Conservation (phyloP, 768 basidiomycete species). For the Coprinopsis strossmayeri region DNA sequence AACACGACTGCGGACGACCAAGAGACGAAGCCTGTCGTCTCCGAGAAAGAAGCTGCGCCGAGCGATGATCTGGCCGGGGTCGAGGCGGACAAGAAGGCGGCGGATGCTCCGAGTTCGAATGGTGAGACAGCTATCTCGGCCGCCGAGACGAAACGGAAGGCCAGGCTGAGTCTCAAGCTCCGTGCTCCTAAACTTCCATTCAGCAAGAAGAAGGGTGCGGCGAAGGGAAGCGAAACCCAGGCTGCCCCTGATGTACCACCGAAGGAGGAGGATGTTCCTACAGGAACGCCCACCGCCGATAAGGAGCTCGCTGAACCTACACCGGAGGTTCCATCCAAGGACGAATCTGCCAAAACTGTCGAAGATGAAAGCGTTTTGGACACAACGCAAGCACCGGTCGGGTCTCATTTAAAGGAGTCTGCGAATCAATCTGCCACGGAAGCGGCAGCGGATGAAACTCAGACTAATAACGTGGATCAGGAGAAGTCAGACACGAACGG, state of each 20-base stretch:
- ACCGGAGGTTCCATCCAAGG: background rate
- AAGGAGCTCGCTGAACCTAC: background rate
- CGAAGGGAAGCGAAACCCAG: background rate
- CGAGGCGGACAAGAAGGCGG: background rate
- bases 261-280: background rate
- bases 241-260: background rate
- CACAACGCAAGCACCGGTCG: too few species aligned
- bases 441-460: too few species aligned
- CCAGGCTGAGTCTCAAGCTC: background rate
- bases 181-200: background rate
- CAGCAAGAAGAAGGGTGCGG: background rate
- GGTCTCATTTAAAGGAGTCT: too few species aligned
- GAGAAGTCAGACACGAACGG: too few species aligned
- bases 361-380: too few species aligned
- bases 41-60: background rate
- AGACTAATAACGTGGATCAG: too few species aligned
- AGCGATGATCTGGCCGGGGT: background rate
- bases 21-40: background rate
- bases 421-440: too few species aligned
- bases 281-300: background rate
- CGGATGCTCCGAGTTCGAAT: background rate
- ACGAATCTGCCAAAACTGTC: too few species aligned
- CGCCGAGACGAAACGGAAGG: background rate
- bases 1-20: background rate
- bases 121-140: background rate